phyloP scores from a whole-genome alignment of 345 rosid species.

The Melaleuca quinquenervia region DNA sequence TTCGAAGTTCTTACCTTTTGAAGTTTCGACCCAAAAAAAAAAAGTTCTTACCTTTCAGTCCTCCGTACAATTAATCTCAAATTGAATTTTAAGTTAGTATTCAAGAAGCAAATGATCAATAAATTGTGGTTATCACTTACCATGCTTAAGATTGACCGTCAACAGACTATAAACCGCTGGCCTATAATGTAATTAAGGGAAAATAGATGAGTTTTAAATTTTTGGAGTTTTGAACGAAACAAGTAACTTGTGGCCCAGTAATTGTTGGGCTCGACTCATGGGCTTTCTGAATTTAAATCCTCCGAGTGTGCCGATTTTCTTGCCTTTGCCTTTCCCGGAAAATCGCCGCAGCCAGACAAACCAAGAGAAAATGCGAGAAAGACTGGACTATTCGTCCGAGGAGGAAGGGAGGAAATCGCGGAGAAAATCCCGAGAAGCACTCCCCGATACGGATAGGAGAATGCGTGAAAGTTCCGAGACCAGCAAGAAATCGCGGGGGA shows the following conservation, averaged over 20 bases:
- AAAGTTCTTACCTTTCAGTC: not conserved
- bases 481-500: conserved; percentile 10
- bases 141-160: not conserved
- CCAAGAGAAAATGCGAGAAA: not conserved
- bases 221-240: not conserved
- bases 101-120: not conserved
- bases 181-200: not conserved
- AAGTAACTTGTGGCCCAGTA: not conserved
- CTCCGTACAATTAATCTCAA: not conserved
- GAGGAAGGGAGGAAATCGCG: not conserved
- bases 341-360: not conserved
- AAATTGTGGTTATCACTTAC: not conserved
- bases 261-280: not conserved
- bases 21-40: no score
- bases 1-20: no score
- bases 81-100: not conserved
- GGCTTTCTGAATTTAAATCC: not conserved
- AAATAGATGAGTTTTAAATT: not conserved
- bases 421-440: not conserved
- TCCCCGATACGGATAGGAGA: not conserved
- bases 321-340: not conserved
- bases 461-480: not conserved
- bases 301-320: not conserved
- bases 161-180: not conserved
- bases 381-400: not conserved